Conservation (phyloP, 164 flowering plant species). For the Nymphaea thermarum region DNA sequence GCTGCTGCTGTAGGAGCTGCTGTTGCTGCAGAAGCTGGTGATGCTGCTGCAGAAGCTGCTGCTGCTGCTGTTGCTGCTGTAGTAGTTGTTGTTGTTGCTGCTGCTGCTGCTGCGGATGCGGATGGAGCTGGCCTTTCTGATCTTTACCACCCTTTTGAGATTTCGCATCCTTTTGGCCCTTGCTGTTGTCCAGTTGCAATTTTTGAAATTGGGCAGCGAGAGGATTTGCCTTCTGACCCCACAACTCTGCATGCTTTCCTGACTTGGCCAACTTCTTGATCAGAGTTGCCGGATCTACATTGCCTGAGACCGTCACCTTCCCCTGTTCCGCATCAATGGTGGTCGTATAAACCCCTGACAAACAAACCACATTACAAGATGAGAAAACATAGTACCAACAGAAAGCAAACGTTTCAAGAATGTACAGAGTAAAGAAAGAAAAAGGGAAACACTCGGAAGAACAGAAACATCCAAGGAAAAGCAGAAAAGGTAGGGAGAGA, state of each 20-base stretch:
- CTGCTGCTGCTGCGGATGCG: constrained; percentile 23
- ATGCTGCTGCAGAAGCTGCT: not conserved
- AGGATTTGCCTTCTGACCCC: constrained; percentile 52
- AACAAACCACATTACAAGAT: constrained; percentile 3
- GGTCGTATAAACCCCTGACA: constrained; percentile 63
- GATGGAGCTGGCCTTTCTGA: constrained; percentile 16
- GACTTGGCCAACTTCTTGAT: constrained; percentile 73
- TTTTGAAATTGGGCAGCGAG: constrained; percentile 52
- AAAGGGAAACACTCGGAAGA: not conserved
- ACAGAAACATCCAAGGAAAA: too few species aligned
- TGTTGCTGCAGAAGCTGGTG: constrained; percentile 2
- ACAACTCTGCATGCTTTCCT: constrained; percentile 79
- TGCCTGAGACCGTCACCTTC: constrained; percentile 89
- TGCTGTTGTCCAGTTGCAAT: constrained; percentile 50
- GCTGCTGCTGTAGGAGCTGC: constrained; percentile 35
- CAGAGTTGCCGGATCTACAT: constrained; percentile 53
- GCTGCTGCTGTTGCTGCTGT: constrained; percentile 8
- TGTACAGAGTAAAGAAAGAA: not conserved
- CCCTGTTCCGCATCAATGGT: constrained; percentile 75
- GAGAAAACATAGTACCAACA: not conserved
- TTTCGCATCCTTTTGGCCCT: constrained; percentile 30
- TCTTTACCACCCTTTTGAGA: constrained; percentile 29
- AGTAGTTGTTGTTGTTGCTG: constrained; percentile 19
- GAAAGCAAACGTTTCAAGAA: not conserved
- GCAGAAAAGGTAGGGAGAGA: not conserved